A percentile compares a stretch with the other conserved stretches of the same genome.
Evolutionary conservation across 345 rosid species (phyloP).

Genomic region (Eucalyptus dawsonii): DNA sequence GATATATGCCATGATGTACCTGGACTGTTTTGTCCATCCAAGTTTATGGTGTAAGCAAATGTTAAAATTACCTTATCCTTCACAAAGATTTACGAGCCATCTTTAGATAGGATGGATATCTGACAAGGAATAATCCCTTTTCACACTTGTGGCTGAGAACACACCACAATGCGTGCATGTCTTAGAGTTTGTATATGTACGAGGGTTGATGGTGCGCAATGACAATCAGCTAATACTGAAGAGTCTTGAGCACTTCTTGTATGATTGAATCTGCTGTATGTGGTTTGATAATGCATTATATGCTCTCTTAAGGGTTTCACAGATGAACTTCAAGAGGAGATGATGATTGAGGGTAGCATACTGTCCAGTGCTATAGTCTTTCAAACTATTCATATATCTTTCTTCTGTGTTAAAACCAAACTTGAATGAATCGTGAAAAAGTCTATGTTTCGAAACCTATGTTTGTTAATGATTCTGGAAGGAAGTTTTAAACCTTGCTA

Average conservation of each 20-base stretch:
- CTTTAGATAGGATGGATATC: neutral
- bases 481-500: neutral
- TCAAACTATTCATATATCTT: neutral
- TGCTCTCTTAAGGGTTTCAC: neutral
- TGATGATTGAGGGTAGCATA: neutral
- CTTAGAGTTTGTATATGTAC: neutral
- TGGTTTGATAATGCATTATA: neutral
- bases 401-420: neutral
- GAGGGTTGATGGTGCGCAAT: neutral
- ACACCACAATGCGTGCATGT: neutral
- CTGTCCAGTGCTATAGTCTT: neutral
- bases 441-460: neutral
- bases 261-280: neutral
- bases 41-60: neutral
- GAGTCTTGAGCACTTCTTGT: neutral
- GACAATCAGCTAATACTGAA: neutral
- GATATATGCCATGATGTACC: neutral
- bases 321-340: neutral
- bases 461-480: neutral
- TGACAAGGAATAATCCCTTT: neutral
- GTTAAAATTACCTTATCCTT: neutral
- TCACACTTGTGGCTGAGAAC: neutral
- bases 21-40: neutral
- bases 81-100: neutral
- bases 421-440: neutral